These are phyloP conservation scores for Camellia granthamiana DNA, from an alignment of 148 eudicot species.

Conservation along the genomic window DNA sequence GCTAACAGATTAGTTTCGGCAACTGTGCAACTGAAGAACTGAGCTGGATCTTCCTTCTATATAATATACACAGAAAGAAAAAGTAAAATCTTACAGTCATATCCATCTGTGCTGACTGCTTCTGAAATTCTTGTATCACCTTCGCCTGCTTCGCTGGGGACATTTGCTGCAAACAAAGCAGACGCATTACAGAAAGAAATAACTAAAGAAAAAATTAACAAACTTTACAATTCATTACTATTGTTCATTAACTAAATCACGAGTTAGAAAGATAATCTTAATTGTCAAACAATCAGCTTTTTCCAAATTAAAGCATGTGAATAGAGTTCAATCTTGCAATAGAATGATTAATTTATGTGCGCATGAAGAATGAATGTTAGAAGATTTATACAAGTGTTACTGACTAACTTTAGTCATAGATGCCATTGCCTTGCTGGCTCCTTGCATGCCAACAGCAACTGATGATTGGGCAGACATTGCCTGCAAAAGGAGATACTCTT, in stretches of 20 bases:
- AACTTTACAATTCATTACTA: not conserved
- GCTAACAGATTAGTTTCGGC: conserved; percentile 10
- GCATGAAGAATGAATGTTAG: not conserved
- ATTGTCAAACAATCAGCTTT: not conserved
- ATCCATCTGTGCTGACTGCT: conserved; percentile 92
- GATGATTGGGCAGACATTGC: conserved; percentile 95
- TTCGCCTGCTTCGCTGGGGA: conserved; percentile 84
- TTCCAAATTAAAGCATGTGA: not conserved
- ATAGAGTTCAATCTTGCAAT: not conserved
- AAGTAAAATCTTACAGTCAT: conserved; percentile 69
- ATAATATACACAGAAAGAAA: not conserved
- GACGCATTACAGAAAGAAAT: not conserved
- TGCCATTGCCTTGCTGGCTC: conserved; percentile 91
- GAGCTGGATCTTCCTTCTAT: conserved; percentile 9
- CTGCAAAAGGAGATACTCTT: conserved; percentile 31
- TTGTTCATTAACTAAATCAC: not conserved
- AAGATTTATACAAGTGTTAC: not conserved
- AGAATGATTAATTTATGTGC: not conserved
- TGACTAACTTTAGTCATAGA: conserved; percentile 83
- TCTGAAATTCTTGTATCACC: conserved; percentile 79
- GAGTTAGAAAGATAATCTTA: not conserved
- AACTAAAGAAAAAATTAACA: not conserved
- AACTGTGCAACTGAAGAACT: conserved; percentile 11
- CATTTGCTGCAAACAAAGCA: conserved; percentile 63
- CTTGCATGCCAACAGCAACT: conserved; percentile 89